Base-by-base conservation (phyloP, 805 yeast genomes). In the Saccharomycopsis olivae region DNA sequence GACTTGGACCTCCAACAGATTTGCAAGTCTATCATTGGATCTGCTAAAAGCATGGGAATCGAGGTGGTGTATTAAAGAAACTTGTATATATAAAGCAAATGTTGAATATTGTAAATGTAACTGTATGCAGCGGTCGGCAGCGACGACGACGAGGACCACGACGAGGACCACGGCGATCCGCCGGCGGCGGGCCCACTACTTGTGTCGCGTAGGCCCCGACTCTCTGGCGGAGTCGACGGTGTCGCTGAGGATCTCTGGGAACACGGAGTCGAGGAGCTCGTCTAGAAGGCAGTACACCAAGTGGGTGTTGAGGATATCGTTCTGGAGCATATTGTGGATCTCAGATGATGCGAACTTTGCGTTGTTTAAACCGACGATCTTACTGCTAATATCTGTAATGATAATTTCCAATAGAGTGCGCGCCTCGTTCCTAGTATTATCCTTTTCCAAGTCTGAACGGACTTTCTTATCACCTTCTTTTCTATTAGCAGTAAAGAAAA, bases 1-100 rank as follows among this genome's bases (percentile, higher is more conserved):
- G 68, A 71, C 38, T 61, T 80, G 42, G 83, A 78, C 16, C 57
- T 89, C 56, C 73, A 83, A 55, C 73, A 81, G 16, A 78, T 92
- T 33, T 81, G 81, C 41, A 89, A 89, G 53, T 75, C 86, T 23
- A 74, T 92, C 15, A 66, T 89, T 32, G 83, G 88, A 49, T 83
- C 94, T 2, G 97, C 97, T n/a, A 78, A 72, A 51, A 79, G 83
- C 37, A 74, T 86, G 59, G 98, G 98, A 32, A 78, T 92, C 37
- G 72, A 73, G 35, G 94, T 92, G 41, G 79, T 79, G 39, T 75
- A 78, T 44, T 87, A 61, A 54, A 20, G 33, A 14, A 23, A 23
- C n/a, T n/a, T n/a, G n/a, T n/a, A n/a, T n/a, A n/a, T n/a, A n/a
- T n/a, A n/a, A n/a, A n/a, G n/a, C n/a, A n/a, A n/a, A n/a, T n/a